Percentiles rank a stretch among this genome's conserved stretches.
These are phyloP conservation scores for Serendipita vermifera DNA, from an alignment of 768 basidiomycete species.

Conservation along the genomic window DNA sequence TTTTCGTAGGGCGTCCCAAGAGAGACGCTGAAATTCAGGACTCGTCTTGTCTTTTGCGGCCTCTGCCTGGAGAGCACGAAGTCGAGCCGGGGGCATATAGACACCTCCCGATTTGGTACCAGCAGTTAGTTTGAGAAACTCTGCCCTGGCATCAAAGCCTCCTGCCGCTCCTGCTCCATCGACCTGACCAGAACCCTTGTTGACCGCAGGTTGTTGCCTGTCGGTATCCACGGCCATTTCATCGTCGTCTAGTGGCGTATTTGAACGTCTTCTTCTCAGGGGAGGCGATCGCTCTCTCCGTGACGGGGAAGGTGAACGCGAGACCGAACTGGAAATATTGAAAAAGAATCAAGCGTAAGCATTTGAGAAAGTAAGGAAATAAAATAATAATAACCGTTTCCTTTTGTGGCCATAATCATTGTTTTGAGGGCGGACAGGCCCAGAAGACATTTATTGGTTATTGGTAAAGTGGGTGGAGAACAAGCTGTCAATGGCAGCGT, in stretches of 20 bases:
- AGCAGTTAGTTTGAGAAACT: constrained; percentile 74
- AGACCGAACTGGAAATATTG: not conserved
- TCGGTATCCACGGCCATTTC: not conserved
- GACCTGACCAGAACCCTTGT: constrained; percentile 13
- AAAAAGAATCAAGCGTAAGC: not conserved
- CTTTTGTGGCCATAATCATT: constrained; percentile 8
- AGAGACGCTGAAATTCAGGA: constrained; percentile 82
- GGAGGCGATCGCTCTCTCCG: not conserved
- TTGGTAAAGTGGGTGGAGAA: too few relatives aligned
- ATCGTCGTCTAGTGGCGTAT: not conserved
- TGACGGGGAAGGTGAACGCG: not conserved
- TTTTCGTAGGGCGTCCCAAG: constrained; percentile 97
- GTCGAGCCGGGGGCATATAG: constrained; percentile 89
- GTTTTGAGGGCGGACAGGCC: not conserved
- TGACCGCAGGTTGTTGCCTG: not conserved
- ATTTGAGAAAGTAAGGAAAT: not conserved
- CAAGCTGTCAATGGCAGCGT: too few relatives aligned
- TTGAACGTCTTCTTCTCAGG: not conserved
- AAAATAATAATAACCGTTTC: constrained; percentile 17
- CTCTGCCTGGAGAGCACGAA: constrained; percentile 79
- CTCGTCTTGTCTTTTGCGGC: constrained; percentile 71
- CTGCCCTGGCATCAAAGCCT: constrained; percentile 58
- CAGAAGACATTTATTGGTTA: too few relatives aligned
- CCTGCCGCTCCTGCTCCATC: constrained; percentile 27
- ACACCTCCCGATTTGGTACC: constrained; percentile 77